phyloP scores from a whole-genome alignment of 495 filamentous ascomycete species.

The Penicillium ucsense region DNA sequence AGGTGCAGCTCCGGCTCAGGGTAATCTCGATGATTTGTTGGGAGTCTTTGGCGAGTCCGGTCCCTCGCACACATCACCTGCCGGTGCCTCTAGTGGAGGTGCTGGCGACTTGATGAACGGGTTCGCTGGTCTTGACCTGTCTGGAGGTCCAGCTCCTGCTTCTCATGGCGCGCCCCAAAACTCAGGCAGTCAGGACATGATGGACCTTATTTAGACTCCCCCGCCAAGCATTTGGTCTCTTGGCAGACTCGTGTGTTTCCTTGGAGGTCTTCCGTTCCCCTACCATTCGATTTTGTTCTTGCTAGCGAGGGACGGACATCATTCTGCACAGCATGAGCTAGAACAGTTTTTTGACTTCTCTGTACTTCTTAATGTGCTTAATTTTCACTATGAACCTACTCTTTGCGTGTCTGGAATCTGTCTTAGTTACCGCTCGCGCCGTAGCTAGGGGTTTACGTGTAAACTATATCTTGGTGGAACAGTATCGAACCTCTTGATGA shows the following conservation, averaged over 20 bases:
- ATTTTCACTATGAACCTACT: constrained; percentile 11
- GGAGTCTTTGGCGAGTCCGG: constrained; percentile 57
- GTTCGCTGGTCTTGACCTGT: constrained; percentile 70
- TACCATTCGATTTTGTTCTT: no score
- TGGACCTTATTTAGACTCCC: constrained; percentile 64
- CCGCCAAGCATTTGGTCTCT: no score
- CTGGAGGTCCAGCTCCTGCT: constrained; percentile 31
- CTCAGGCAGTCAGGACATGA: constrained; percentile 69
- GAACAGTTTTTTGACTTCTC: constrained; percentile 12
- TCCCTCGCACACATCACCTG: constrained; percentile 19
- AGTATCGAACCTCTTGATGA: no score
- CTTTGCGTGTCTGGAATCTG: constrained; percentile 3
- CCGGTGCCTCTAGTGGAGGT: constrained; percentile 20
- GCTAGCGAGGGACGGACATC: constrained; percentile 10
- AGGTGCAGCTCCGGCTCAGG: constrained; percentile 30
- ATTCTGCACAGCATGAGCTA: constrained; percentile 21
- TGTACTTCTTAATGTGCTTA: constrained; percentile 15
- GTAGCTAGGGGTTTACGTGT: constrained; percentile 11
- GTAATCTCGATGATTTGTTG: constrained; percentile 81
- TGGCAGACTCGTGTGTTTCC: not conserved
- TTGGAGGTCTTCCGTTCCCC: no score
- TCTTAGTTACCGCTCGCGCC: no score
- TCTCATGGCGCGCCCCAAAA: constrained; percentile 38
- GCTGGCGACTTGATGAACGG: constrained; percentile 67
- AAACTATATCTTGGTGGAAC: not conserved